phyloP scores from a whole-genome alignment of 176 grass and related monocot species.

The Oryza meyeriana region DNA sequence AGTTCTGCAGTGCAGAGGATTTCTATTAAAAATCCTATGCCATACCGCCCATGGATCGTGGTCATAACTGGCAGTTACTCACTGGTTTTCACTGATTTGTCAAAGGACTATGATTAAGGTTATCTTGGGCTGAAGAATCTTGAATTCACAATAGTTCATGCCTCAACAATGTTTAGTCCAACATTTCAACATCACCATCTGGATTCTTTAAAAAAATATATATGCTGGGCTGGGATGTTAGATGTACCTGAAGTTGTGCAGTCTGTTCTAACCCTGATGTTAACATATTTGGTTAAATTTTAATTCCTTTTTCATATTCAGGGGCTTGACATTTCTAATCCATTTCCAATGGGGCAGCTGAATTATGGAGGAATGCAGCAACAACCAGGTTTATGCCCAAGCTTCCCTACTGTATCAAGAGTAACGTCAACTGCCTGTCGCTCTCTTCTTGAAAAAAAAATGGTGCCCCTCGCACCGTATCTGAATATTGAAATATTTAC shows the following conservation, averaged over 20 bases:
- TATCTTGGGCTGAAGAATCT: background rate
- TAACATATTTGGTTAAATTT: background rate
- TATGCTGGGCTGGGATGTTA: background rate
- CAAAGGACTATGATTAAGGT: background rate
- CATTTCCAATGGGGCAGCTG: conserved; percentile 32
- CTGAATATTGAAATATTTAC: background rate
- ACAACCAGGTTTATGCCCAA: conserved; percentile 19
- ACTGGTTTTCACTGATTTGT: background rate
- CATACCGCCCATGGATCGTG: background rate
- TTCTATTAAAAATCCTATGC: background rate
- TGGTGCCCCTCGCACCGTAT: background rate
- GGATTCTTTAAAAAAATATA: background rate
- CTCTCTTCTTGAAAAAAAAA: background rate
- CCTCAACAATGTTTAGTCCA: background rate
- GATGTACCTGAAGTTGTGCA: background rate
- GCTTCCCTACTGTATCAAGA: conserved; percentile 38
- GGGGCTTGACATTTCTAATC: conserved; percentile 42
- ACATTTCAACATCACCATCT: background rate
- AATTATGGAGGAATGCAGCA: conserved; percentile 33
- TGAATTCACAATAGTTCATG: background rate
- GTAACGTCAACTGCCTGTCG: background rate
- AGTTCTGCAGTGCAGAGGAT: background rate
- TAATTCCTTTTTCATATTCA: conserved; percentile 2
- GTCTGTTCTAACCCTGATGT: background rate
- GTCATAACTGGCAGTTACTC: background rate